These are phyloP conservation scores for Aspergillus sp. DNA, from an alignment of 2,329 filamentous ascomycete species.

Conservation along the genomic window DNA sequence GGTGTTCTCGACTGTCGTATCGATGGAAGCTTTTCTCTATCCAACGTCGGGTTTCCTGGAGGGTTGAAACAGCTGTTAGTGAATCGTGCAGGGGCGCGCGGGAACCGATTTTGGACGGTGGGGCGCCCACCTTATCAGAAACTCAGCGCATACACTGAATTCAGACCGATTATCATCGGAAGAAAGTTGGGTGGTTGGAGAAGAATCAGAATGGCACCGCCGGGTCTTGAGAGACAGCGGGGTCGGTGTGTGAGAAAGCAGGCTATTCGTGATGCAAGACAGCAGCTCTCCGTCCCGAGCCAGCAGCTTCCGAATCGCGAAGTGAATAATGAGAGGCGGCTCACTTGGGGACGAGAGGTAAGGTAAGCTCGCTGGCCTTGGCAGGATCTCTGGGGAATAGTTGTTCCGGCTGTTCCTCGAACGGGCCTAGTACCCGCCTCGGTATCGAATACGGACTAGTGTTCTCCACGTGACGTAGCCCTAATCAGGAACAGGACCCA, in stretches of 20 bases:
- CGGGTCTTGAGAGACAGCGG: not conserved
- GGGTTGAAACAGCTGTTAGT: not conserved
- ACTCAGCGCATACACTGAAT: constrained; percentile 3
- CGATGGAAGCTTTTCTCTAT: not conserved
- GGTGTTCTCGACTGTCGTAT: constrained; percentile 18
- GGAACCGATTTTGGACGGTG: not conserved
- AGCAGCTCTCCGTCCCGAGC: not conserved
- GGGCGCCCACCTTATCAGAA: constrained; percentile 10
- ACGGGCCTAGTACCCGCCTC: not conserved
- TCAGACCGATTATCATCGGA: constrained; percentile 5
- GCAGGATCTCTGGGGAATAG: not conserved
- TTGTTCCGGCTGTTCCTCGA: not conserved
- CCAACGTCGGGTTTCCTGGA: not conserved
- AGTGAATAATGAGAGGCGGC: not conserved
- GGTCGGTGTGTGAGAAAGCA: no score
- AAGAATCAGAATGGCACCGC: not conserved
- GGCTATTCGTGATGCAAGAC: not conserved
- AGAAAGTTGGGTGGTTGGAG: not conserved
- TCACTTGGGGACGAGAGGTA: not conserved
- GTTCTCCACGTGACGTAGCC: not conserved
- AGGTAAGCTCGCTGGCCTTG: not conserved
- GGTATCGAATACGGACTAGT: not conserved
- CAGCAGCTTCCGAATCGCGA: not conserved
- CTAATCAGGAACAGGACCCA: not conserved
- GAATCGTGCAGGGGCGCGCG: not conserved